Percentiles rank a stretch among this genome's conserved stretches.
Conservation (phyloP, 2,329 filamentous ascomycete genomes). For the Apiospora marii region DNA sequence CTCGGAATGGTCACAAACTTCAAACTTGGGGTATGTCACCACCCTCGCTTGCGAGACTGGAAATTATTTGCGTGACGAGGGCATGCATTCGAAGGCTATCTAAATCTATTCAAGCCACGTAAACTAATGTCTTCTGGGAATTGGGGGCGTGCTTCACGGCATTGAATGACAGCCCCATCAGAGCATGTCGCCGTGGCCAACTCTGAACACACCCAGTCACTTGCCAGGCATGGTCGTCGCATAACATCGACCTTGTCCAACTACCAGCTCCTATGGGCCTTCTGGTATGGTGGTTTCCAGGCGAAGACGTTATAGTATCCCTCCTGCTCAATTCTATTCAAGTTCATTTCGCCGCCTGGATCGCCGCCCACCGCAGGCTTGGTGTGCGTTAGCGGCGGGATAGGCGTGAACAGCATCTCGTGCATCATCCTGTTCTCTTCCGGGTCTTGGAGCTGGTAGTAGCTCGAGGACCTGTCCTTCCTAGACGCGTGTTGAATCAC, state of each 20-base stretch:
- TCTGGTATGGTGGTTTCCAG: not conserved
- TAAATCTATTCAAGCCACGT: no score
- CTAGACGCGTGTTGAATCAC: not conserved
- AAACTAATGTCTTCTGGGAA: no score
- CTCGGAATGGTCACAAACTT: no score
- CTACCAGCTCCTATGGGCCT: not conserved
- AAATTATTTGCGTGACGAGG: no score
- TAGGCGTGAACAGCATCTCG: not conserved
- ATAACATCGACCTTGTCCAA: not conserved
- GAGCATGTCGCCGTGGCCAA: no score
- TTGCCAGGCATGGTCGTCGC: not conserved
- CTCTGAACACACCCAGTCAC: not conserved
- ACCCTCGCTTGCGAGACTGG: no score
- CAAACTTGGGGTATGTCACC: no score
- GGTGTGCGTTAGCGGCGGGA: not conserved
- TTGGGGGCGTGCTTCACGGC: no score
- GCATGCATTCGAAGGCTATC: no score
- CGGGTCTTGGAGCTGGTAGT: not conserved
- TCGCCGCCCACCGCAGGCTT: not conserved
- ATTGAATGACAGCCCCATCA: no score
- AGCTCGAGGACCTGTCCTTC: not conserved
- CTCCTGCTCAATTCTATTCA: not conserved
- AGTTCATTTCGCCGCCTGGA: not conserved
- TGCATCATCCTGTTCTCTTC: slow-evolving; percentile 12
- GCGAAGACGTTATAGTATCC: not conserved